Percentiles rank a stretch among this genome's conserved stretches.
These are phyloP conservation scores for Clavaria fumosa DNA, from an alignment of 768 basidiomycete species.

Conservation along the genomic window DNA sequence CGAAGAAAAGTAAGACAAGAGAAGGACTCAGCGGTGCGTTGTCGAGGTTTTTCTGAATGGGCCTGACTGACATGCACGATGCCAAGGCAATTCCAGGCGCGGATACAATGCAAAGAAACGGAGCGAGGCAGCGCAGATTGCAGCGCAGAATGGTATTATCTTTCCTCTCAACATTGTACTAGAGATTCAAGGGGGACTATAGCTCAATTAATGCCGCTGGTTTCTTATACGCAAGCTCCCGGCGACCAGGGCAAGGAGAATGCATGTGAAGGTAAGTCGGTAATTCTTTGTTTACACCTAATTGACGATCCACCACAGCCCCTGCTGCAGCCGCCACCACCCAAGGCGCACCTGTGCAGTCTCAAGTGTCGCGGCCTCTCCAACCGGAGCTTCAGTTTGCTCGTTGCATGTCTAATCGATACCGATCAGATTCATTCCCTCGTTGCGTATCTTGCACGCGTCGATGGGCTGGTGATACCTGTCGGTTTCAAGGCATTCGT, in stretches of 20 bases:
- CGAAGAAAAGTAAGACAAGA: slow-evolving; percentile 34
- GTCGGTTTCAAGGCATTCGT: slow-evolving; percentile 75
- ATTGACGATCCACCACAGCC: too few relatives aligned
- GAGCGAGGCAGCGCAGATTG: slow-evolving; percentile 49
- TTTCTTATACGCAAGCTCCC: slow-evolving; percentile 24
- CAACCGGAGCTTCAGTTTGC: slow-evolving; percentile 62
- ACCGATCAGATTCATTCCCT: slow-evolving; percentile 56
- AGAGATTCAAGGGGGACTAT: neutral
- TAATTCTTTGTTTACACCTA: too few relatives aligned
- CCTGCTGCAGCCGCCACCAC: too few relatives aligned
- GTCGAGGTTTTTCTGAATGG: too few relatives aligned
- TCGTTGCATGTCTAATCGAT: slow-evolving; percentile 74
- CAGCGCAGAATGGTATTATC: slow-evolving; percentile 20
- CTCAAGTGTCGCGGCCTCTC: too few relatives aligned
- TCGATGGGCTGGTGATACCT: slow-evolving; percentile 79
- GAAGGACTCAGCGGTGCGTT: slow-evolving; percentile 20
- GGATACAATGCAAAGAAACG: slow-evolving; percentile 63
- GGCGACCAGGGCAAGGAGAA: slow-evolving; percentile 34
- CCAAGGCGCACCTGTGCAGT: too few relatives aligned
- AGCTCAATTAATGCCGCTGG: slow-evolving; percentile 32
- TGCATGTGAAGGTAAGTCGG: slow-evolving; percentile 22
- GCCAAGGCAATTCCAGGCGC: slow-evolving; percentile 36
- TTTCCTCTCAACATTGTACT: neutral
- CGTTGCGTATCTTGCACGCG: slow-evolving; percentile 75
- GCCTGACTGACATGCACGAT: too few relatives aligned